phyloP scores from a whole-genome alignment of 345 rosid genomes.

The Arabis hirsuta region DNA sequence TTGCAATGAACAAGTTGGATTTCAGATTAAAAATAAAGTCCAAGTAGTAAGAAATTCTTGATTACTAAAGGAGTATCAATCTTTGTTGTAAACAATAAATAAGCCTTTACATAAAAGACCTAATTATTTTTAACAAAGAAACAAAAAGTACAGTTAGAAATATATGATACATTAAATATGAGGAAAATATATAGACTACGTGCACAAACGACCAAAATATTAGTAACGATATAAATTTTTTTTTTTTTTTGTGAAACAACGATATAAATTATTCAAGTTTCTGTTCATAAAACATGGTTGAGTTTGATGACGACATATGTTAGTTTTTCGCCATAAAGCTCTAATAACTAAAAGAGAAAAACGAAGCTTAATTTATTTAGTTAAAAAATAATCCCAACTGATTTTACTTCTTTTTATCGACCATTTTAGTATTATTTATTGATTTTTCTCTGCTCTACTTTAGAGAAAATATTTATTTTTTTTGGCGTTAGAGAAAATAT shows the following conservation, averaged over 20 bases:
- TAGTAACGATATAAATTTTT: background rate
- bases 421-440: constrained; percentile 13
- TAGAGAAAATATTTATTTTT: constrained; percentile 24
- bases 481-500: constrained; percentile 27
- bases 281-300: constrained; percentile 41
- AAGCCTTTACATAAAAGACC: background rate
- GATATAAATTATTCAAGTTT: background rate
- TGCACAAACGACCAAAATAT: constrained; percentile 47
- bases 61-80: background rate
- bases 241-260: background rate
- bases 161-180: background rate
- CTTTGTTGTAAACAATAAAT: background rate
- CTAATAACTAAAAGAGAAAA: background rate
- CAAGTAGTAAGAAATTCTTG: background rate
- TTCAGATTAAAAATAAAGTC: background rate
- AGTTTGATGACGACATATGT: constrained; percentile 23
- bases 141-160: background rate
- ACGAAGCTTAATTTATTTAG: background rate
- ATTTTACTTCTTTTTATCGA: constrained; percentile 2
- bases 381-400: constrained; percentile 20
- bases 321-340: constrained; percentile 29
- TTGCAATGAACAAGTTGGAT: background rate
- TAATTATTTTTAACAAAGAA: background rate
- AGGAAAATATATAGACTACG: constrained; percentile 7
- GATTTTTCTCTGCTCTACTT: constrained; percentile 8